A percentile compares a stretch with the other conserved stretches of the same genome.
phyloP scores from a whole-genome alignment of 306 rosid species.

The Begonia peltatifolia region DNA sequence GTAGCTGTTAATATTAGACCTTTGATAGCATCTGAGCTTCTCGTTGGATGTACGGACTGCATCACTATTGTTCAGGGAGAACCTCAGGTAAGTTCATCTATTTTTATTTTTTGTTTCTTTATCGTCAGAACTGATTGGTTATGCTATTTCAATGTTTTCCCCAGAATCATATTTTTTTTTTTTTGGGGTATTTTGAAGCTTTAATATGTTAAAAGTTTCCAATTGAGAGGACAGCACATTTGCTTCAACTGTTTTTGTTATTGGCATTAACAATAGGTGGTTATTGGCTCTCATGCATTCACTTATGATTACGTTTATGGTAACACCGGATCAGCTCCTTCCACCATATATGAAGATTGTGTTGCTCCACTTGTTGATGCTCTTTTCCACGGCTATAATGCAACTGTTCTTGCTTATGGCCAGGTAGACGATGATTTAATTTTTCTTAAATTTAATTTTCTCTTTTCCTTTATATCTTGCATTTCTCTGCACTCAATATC shows the following conservation, averaged over 20 bases:
- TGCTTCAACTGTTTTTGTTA: no score
- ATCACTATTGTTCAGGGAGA: conserved; percentile 72
- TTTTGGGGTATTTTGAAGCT: no score
- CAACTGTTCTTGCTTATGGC: conserved; percentile 93
- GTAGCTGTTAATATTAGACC: conserved; percentile 88
- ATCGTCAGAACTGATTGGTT: neutral
- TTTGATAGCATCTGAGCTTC: conserved; percentile 68
- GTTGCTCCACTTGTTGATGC: conserved; percentile 90
- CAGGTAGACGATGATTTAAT: conserved; percentile 33
- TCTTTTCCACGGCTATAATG: conserved; percentile 73
- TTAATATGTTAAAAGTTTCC: no score
- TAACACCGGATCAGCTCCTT: conserved; percentile 28
- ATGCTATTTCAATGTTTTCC: neutral
- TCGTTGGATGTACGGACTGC: conserved; percentile 81
- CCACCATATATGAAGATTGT: conserved; percentile 50
- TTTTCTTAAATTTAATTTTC: neutral
- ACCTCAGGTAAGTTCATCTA: conserved; percentile 45
- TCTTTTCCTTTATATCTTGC: neutral
- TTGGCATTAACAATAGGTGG: conserved; percentile 30
- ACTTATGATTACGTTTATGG: conserved; percentile 80
- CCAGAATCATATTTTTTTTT: no score
- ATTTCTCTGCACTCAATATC: neutral
- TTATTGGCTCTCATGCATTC: conserved; percentile 76
- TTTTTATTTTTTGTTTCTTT: neutral
- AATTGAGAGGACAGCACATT: no score